These are phyloP conservation scores for Capsella bursapastoris DNA, from an alignment of 345 rosid genomes.

Conservation along the genomic window DNA sequence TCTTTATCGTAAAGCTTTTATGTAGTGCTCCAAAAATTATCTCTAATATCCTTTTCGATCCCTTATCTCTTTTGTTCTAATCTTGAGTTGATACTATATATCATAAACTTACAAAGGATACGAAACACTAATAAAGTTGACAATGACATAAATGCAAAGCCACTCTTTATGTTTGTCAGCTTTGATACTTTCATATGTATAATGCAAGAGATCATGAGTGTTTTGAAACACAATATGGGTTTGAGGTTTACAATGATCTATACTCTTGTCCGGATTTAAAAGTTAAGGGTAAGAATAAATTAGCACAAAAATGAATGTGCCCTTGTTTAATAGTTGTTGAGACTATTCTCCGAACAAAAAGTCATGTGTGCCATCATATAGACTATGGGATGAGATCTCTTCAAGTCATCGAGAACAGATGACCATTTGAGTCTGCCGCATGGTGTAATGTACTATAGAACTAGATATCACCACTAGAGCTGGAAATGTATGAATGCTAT, in stretches of 20 bases:
- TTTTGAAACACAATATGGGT: no score
- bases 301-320: no score
- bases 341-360: no score
- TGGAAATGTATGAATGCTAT: no score
- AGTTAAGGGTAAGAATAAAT: not conserved
- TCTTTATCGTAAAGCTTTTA: constrained; percentile 1
- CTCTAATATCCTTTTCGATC: not conserved
- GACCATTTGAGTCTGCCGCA: no score
- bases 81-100: not conserved
- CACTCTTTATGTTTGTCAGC: not conserved
- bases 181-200: not conserved
- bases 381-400: no score
- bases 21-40: constrained; percentile 30
- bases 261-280: not conserved
- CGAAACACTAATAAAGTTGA: not conserved
- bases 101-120: not conserved
- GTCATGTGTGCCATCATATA: no score
- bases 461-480: no score
- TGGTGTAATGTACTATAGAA: no score
- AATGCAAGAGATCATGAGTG: not conserved
- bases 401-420: no score
- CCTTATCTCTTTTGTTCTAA: not conserved
- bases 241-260: not conserved
- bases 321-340: no score
- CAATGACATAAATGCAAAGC: not conserved